Base-by-base conservation (phyloP, 2,329 filamentous ascomycete species). In the Orbilia blumenaviensis region DNA sequence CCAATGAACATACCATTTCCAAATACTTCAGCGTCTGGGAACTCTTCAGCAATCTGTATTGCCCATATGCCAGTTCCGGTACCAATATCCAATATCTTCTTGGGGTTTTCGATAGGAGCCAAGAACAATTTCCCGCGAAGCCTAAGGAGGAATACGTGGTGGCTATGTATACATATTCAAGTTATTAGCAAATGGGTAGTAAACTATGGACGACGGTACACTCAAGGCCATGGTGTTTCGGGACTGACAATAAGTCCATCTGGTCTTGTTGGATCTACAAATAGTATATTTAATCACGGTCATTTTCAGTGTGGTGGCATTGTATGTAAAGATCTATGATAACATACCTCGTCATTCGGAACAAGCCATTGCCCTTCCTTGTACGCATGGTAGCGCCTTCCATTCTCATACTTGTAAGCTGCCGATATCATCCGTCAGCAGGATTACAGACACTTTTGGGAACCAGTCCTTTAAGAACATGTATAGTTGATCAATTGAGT, bases 11-110 rank as follows among this genome's bases (percentile, higher is more conserved):
- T 77, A 77, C 73, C 73, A 38, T 77, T 77, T 21, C 66, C 77
- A 18, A 80, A 66, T 12, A 80, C 62, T 18, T 58, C 61, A 6
- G 80, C 67, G 1, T 66, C 58, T 1, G 79, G 78, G 14, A 78
- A 79, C 5, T 69, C 64, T 21, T 80, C 79, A 6, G 79, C 78
- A 60, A 80, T 78, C 29, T 81, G 81, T 66, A 88, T 85, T 1
- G 87, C 87, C 88, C 88, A 89, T 48, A 88, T 83, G 4, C 86
- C 86, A 3, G 85, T 86, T 14, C 86, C 86, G 0, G 86, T 87
- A 1, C 86, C 86, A 18, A 87, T 80, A 79, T 87, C 86, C 4
- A 88, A 81, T 23, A 85, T 83, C 16, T 83, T 81, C 34, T 82
- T 82, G 0, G 84, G 83, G 7, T 83, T 80, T 1, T 81, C 78